Evolutionary conservation across 768 basidiomycete species (phyloP).

Genomic region (Cytidiella melzeri): DNA sequence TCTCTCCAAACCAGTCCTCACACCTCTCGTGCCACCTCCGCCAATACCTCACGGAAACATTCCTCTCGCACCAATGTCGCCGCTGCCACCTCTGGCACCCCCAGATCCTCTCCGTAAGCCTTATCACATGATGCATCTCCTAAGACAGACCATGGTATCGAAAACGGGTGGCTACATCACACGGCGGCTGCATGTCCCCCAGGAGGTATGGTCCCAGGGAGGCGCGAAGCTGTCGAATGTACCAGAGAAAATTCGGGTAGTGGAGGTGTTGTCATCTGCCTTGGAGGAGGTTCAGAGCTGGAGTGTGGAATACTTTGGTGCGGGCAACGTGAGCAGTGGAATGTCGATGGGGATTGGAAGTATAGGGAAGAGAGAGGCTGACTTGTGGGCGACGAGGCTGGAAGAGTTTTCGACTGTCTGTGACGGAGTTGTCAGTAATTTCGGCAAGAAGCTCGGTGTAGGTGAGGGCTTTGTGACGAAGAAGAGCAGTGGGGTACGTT

Average conservation of each 20-base stretch:
- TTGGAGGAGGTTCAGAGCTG: slow-evolving; percentile 71
- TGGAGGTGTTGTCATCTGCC: slow-evolving; percentile 71
- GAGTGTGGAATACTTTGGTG: slow-evolving; percentile 72
- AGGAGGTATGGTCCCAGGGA: slow-evolving; percentile 87
- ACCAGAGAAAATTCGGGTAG: slow-evolving; percentile 80
- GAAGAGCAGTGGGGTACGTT: slow-evolving; percentile 59
- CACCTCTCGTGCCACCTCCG: slow-evolving; percentile 40
- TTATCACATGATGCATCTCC: slow-evolving; percentile 83
- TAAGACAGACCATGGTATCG: slow-evolving; percentile 73
- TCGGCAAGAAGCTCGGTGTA: slow-evolving; percentile 84
- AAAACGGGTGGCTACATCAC: slow-evolving; percentile 86
- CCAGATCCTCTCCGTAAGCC: slow-evolving; percentile 73
- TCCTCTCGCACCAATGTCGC: slow-evolving; percentile 72
- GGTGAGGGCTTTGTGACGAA: slow-evolving; percentile 83
- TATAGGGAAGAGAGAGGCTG: slow-evolving; percentile 70
- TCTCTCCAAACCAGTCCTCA: slow-evolving; percentile 24
- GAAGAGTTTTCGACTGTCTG: slow-evolving; percentile 78
- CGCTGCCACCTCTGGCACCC: slow-evolving; percentile 69
- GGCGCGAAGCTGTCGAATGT: slow-evolving; percentile 80
- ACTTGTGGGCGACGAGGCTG: slow-evolving; percentile 69
- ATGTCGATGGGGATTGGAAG: slow-evolving; percentile 71
- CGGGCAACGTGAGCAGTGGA: slow-evolving; percentile 71
- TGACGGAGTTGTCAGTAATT: slow-evolving; percentile 72
- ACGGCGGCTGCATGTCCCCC: slow-evolving; percentile 78
- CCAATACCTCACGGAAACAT: slow-evolving; percentile 48